Evolutionary conservation across 176 grass and related monocot genomes (phyloP).

Genomic region (Alloteropsis semialata): DNA sequence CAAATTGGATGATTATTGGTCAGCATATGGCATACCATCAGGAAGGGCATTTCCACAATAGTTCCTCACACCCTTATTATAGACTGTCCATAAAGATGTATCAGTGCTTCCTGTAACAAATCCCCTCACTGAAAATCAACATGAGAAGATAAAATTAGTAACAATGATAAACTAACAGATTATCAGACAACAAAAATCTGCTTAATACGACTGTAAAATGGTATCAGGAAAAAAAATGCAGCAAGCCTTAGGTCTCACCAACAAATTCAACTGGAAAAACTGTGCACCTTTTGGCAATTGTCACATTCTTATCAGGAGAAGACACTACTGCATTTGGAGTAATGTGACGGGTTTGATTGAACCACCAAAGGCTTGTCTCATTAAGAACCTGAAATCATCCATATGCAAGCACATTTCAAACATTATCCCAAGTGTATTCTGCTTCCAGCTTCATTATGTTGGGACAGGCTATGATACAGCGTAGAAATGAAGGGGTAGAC

Average conservation of each 20-base stretch:
- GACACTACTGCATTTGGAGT: slow-evolving; percentile 92
- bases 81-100: slow-evolving; percentile 94
- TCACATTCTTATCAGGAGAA: slow-evolving; percentile 88
- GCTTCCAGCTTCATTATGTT: background rate
- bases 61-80: slow-evolving; percentile 79
- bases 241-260: slow-evolving; percentile 55
- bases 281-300: slow-evolving; percentile 86
- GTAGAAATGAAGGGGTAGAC: background rate
- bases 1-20: background rate
- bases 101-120: slow-evolving; percentile 95
- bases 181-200: slow-evolving; percentile 14
- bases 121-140: slow-evolving; percentile 66
- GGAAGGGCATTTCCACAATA: slow-evolving; percentile 92
- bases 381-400: slow-evolving; percentile 77
- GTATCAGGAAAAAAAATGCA: slow-evolving; percentile 23
- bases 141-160: background rate
- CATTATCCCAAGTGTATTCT: background rate
- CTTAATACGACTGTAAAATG: background rate
- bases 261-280: slow-evolving; percentile 99
- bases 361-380: slow-evolving; percentile 97
- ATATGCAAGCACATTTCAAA: background rate
- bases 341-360: slow-evolving; percentile 72
- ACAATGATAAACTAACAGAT: background rate
- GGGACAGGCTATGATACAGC: background rate
- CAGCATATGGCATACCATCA: slow-evolving; percentile 53